Conservation (phyloP, 1,139 yeast genomes). For the Suhomyces chickasaworum region DNA sequence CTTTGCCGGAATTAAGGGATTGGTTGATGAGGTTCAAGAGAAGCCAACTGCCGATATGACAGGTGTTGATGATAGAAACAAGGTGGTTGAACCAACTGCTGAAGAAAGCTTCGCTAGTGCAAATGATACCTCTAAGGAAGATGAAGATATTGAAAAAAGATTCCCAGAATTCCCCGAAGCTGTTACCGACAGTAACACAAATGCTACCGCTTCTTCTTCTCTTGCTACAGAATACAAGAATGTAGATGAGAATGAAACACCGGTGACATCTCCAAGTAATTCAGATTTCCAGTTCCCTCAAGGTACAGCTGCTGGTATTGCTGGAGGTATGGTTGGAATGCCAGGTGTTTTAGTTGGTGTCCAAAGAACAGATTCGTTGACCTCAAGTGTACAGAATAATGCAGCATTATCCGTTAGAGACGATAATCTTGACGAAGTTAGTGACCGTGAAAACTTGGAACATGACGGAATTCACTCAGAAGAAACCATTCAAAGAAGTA, state of each 20-base stretch:
- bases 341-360: conserved; percentile 51
- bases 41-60: conserved; percentile 32
- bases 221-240: conserved; percentile 32
- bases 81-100: conserved; percentile 12
- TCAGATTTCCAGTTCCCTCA: conserved; percentile 58
- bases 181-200: conserved; percentile 25
- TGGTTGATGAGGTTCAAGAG: conserved; percentile 30
- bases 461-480: conserved; percentile 20
- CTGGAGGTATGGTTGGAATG: conserved; percentile 49
- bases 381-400: conserved; percentile 90
- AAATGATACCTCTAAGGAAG: conserved; percentile 3
- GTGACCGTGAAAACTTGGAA: conserved; percentile 61
- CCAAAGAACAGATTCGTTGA: conserved; percentile 71
- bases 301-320: conserved; percentile 36
- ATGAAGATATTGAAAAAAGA: conserved; percentile 10
- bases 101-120: conserved; percentile 6
- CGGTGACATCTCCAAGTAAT: conserved; percentile 57
- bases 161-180: conserved; percentile 25
- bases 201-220: conserved; percentile 40
- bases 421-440: conserved; percentile 61
- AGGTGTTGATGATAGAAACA: conserved; percentile 29
- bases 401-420: conserved; percentile 88
- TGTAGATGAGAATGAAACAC: conserved; percentile 47
- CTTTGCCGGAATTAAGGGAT: conserved; percentile 13
- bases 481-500: conserved; percentile 21